Base-by-base conservation (phyloP, 805 yeast species). In the Ogataea pilisensis region DNA sequence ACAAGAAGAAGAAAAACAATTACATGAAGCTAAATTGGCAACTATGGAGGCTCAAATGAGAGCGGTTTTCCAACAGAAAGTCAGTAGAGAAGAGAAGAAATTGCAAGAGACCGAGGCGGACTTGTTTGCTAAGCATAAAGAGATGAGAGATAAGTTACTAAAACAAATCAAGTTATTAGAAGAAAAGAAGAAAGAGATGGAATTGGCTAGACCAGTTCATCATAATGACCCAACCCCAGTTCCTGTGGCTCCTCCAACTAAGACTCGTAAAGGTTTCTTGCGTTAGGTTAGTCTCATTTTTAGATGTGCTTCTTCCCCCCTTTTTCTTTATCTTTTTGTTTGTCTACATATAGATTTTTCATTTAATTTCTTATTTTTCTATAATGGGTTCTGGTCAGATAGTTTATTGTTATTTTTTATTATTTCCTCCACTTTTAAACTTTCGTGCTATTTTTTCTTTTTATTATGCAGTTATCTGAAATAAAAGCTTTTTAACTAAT, bases 11-110 rank as follows among this genome's bases (percentile, higher is more conserved):
- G 98, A 93, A 67, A 83, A 85, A 57, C 82, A 84, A 27, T 73
- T 87, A 59, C 98, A 93, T 63, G 96, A 88, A 68, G 95, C 95
- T 47, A 89, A 91, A 61, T 74, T 93, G 55, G 84, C 90, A 43
- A 88, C 87, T 71, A 78, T 93, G 83, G 98, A 93, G 70, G 78
- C 88, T 31, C 98, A 93, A 68, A 89, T 93, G 97, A 90, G 91
- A 70, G 74, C 82, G 21, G 95, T 93, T 41, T 93, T 93, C 80
- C 95, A 90, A 69, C 93, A 86, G 60, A 93, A 93, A 71, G 99
- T 93, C 25, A 72, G 84, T 44, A 96, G 90, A 68, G 95, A 93
- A 80, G 99, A 93, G 67, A 87, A 89, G 76, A 91, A 91, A 70
- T 77, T 93, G 60, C 96, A 90, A 70, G 86, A 87, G 68, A 87